Evolutionary conservation across 2,329 filamentous ascomycete species (phyloP).

Genomic region (Monilinia polystroma): DNA sequence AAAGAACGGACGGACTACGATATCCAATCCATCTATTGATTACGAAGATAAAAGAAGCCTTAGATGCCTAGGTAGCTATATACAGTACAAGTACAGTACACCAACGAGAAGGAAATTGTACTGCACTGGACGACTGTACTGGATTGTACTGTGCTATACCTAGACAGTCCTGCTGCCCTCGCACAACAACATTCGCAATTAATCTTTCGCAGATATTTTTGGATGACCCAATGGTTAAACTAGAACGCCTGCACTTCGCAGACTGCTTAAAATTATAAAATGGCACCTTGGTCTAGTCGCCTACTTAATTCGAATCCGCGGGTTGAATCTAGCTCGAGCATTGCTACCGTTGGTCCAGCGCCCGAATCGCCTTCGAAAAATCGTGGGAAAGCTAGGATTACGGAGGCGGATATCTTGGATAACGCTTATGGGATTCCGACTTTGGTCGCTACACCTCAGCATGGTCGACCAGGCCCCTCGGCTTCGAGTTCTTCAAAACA

Average conservation of each 20-base stretch:
- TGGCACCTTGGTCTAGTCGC: slow-evolving; percentile 40
- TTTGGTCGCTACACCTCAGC: slow-evolving; percentile 17
- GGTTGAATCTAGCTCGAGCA: slow-evolving; percentile 28
- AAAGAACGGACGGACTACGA: slow-evolving; percentile 11
- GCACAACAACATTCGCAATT: slow-evolving; percentile 25
- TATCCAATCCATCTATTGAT: neutral
- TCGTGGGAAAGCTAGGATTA: slow-evolving; percentile 29
- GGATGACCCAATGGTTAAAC: slow-evolving; percentile 17
- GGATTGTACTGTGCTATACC: too few species aligned
- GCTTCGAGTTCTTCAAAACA: slow-evolving; percentile 19
- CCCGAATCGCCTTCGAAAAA: slow-evolving; percentile 15
- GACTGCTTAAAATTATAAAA: slow-evolving; percentile 27
- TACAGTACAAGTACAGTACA: neutral
- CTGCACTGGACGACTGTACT: neutral
- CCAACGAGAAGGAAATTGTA: slow-evolving; percentile 5
- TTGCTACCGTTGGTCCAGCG: slow-evolving; percentile 8
- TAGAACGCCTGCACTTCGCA: slow-evolving; percentile 21
- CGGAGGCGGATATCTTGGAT: slow-evolving; percentile 39
- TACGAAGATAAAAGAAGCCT: slow-evolving; percentile 17
- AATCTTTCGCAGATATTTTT: slow-evolving; percentile 24
- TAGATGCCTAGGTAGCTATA: neutral
- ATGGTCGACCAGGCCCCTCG: neutral
- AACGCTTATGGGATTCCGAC: slow-evolving; percentile 39
- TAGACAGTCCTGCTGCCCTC: slow-evolving; percentile 10
- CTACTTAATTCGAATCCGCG: slow-evolving; percentile 36